A percentile compares a stretch with the other conserved stretches of the same genome.
Evolutionary conservation across 2,329 filamentous ascomycete genomes (phyloP).

Genomic region (Ophiostoma ips): DNA sequence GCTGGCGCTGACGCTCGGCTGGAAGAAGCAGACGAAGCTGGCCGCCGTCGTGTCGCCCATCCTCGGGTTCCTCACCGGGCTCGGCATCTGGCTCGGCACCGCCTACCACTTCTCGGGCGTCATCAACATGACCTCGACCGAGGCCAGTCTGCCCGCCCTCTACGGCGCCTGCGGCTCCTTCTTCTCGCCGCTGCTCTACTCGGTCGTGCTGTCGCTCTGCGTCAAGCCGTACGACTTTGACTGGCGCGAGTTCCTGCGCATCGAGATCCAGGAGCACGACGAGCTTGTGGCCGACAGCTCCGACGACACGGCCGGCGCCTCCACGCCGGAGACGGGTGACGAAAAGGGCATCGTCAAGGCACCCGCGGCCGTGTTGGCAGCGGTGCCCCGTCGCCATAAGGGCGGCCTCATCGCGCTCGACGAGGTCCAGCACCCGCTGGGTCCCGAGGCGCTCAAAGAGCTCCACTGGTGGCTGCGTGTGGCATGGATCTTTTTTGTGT

Average conservation of each 20-base stretch:
- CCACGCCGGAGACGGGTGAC: background rate
- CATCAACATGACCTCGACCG: constrained; percentile 23
- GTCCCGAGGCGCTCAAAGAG: constrained; percentile 1
- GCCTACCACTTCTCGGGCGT: constrained; percentile 20
- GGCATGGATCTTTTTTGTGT: constrained; percentile 5
- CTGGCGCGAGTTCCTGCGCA: constrained; percentile 28
- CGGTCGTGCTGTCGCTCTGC: constrained; percentile 29
- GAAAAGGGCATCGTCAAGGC: background rate
- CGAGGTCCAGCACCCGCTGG: constrained; percentile 21
- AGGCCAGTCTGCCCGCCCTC: constrained; percentile 26
- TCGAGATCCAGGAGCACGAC: constrained; percentile 30
- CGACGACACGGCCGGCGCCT: background rate
- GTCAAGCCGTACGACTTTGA: constrained; percentile 22
- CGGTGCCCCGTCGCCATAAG: background rate
- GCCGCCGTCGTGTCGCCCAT: constrained; percentile 23
- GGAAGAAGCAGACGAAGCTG: constrained; percentile 24
- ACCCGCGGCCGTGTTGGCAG: background rate
- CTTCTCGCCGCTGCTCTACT: constrained; percentile 32
- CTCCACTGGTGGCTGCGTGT: constrained; percentile 7
- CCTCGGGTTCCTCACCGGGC: constrained; percentile 20
- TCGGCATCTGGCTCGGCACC: constrained; percentile 25
- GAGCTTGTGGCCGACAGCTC: constrained; percentile 11
- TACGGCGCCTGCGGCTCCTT: constrained; percentile 31
- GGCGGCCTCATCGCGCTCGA: constrained; percentile 19
- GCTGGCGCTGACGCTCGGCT: constrained; percentile 24